Evolutionary conservation across 177 flowering plant genomes (phyloP), one percentile per base, ranked within the genome.

Genomic region (Vitis hybrid): DNA sequence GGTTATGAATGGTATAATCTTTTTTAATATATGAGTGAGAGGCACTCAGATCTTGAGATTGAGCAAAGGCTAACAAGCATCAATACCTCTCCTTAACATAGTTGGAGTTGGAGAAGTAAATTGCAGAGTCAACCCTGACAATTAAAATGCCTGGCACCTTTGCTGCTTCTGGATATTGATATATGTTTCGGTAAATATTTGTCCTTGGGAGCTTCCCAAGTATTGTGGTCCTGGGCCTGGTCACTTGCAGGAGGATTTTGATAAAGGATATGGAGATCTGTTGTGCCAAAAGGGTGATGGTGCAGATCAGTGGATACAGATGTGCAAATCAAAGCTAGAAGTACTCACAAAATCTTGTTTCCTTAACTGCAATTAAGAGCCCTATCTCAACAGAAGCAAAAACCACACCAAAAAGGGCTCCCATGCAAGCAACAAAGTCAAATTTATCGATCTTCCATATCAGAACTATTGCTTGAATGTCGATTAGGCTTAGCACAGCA

Each of bases 361-460:
- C 84, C 8, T 77, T 84, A 94, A 94, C 98, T 32, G 98, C 94
- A 56, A 95, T 88, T 62, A 93, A 62, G 70, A 95, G 93, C 27
- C 99, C 99, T 1, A 87, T 86, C 81, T 95, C 98, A 50, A 95
- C 96, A 19, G 94, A 85, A 11, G 18, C 68, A 67, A 95, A 93
- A 49, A 93, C 66, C 1, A 95, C 99, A n/a, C 97, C 99, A 68
- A 93, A 72, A 80, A 93, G 91, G 24, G 99, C 99, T 74, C 99
- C 98, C 84, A 91, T 77, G 75, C 99, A 95, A 48, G 98, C 97
- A 60, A 93, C 70, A 65, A 95, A 95, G 68, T 95, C 98, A 35
- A 91, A 82, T 68, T 89, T 91, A 61, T 95, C 98, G 2, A 91
- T 87, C 83, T 87, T 95, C 90, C 91, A 93, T 19, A 95, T 88